phyloP scores from a whole-genome alignment of 768 basidiomycete genomes.

The Chalciporus chontae region DNA sequence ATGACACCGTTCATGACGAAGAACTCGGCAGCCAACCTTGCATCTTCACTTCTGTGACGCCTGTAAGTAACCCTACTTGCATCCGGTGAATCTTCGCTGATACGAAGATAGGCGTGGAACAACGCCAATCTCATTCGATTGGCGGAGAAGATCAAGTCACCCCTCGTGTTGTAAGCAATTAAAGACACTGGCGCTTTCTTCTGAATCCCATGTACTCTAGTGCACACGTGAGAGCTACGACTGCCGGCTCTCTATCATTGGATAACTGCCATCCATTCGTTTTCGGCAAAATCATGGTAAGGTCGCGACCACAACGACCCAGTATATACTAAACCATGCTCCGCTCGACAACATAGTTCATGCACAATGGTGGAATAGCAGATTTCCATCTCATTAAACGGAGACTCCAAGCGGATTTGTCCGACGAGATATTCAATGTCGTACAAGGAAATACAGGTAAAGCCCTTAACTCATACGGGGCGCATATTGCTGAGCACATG shows the following conservation, averaged over 20 bases:
- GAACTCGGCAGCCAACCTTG: conserved; percentile 87
- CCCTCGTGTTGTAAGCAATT: conserved; percentile 80
- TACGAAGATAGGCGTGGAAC: conserved; percentile 80
- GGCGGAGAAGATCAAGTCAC: conserved; percentile 96
- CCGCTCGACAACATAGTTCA: conserved; percentile 57
- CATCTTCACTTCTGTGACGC: conserved; percentile 93
- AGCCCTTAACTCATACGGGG: conserved; percentile 7
- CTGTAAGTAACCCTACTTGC: conserved; percentile 45
- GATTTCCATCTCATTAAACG: conserved; percentile 82
- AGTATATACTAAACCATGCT: background rate
- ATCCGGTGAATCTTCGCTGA: conserved; percentile 8
- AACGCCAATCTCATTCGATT: conserved; percentile 90
- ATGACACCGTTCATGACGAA: conserved; percentile 80
- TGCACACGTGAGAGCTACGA: conserved; percentile 92
- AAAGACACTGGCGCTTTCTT: background rate
- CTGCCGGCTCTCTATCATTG: conserved; percentile 84
- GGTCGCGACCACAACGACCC: background rate
- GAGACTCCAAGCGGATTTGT: conserved; percentile 65
- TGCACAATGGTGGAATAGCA: conserved; percentile 96
- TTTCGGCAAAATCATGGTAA: conserved; percentile 88
- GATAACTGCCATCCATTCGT: conserved; percentile 97
- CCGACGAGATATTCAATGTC: conserved; percentile 81
- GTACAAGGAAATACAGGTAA: conserved; percentile 92
- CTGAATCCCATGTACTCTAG: conserved; percentile 32
- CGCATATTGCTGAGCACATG: background rate